Evolutionary conservation across 352 stramenopile species (phyloP).

Genomic region (Pythium phragmiticola): DNA sequence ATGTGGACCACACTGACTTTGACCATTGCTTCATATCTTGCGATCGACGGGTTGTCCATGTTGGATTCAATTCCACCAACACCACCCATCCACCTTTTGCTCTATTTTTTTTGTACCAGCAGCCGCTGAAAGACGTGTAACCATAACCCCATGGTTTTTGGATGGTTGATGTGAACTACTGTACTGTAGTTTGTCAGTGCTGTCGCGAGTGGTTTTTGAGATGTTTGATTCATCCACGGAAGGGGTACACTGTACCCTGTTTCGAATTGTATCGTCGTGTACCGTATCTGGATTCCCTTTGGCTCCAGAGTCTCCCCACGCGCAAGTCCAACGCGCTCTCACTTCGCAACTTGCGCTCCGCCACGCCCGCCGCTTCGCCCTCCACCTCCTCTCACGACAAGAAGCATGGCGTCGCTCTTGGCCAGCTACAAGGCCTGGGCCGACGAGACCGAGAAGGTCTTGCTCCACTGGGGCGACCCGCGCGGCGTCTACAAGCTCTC

Average conservation of each 20-base stretch:
- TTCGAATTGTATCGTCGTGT: constrained; percentile 11
- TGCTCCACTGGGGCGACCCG: constrained; percentile 11
- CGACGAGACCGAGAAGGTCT: constrained; percentile 10
- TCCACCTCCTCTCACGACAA: background rate
- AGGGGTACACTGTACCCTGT: constrained; percentile 12
- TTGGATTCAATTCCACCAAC: background rate
- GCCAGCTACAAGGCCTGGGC: constrained; percentile 2
- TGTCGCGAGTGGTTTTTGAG: too few relatives aligned
- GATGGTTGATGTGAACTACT: background rate
- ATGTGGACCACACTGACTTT: background rate
- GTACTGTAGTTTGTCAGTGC: too few relatives aligned
- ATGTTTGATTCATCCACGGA: too few relatives aligned
- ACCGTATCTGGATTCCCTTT: background rate
- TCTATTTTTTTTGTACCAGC: background rate
- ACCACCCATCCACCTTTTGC: constrained; percentile 3
- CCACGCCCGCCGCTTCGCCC: constrained; percentile 12
- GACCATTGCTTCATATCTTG: constrained; percentile 7
- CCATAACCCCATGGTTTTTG: constrained; percentile 10
- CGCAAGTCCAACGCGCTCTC: constrained; percentile 34
- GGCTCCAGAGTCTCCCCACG: background rate
- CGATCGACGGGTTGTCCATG: background rate
- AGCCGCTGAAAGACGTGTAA: background rate
- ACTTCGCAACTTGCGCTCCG: constrained; percentile 9
- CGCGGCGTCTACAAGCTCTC: constrained; percentile 49
- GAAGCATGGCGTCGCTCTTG: background rate